phyloP scores from a whole-genome alignment of 192 early-diverging fungal species.

The Gryganskiella cystojenkinii region DNA sequence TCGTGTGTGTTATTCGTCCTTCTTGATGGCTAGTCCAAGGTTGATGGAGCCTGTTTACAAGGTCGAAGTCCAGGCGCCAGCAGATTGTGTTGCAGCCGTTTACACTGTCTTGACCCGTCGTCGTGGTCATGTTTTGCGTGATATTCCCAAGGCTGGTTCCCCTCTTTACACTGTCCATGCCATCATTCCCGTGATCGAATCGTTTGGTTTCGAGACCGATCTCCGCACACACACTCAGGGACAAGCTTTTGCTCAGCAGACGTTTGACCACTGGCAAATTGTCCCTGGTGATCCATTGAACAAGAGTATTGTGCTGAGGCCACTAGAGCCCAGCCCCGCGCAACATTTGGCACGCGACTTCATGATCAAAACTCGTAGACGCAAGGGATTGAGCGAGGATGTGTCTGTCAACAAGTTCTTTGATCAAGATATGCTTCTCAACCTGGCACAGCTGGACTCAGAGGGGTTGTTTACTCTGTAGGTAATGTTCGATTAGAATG shows the following conservation, averaged over 20 bases:
- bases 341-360: slow-evolving; percentile 96
- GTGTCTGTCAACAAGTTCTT: slow-evolving; percentile 82
- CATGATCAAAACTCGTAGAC: slow-evolving; percentile 97
- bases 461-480: too few species aligned
- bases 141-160: slow-evolving; percentile 93
- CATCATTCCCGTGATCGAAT: slow-evolving; percentile 95
- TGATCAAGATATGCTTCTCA: slow-evolving; percentile 48
- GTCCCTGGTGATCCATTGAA: slow-evolving; percentile 98
- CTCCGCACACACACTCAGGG: slow-evolving; percentile 96
- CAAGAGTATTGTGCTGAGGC: slow-evolving; percentile 83
- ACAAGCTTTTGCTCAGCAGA: slow-evolving; percentile 97
- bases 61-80: slow-evolving; percentile 97
- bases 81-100: slow-evolving; percentile 93
- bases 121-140: slow-evolving; percentile 95
- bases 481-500: too few species aligned
- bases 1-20: slow-evolving; percentile 96
- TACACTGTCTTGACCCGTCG: slow-evolving; percentile 94
- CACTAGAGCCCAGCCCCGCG: slow-evolving; percentile 89
- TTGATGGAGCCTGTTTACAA: slow-evolving; percentile 98
- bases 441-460: slow-evolving; percentile 42
- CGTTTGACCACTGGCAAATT: slow-evolving; percentile 98
- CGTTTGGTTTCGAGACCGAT: slow-evolving; percentile 97
- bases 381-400: slow-evolving; percentile 89
- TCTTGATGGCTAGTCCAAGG: slow-evolving; percentile 93
- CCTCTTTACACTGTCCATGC: slow-evolving; percentile 95